Evolutionary conservation across 2,329 filamentous ascomycete genomes (phyloP).

Genomic region (Botryotinia globosa): DNA sequence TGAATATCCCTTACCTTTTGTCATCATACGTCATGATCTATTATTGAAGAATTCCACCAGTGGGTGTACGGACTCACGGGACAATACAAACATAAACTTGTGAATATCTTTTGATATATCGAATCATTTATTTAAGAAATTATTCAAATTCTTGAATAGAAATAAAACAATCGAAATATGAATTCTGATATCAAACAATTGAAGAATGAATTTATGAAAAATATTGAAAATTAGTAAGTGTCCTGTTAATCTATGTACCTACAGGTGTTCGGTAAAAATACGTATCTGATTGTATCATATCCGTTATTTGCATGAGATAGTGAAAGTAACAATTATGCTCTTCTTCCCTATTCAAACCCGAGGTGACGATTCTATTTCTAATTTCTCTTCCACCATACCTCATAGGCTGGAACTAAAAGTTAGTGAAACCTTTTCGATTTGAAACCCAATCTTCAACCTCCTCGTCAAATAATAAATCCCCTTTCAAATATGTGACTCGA

Average conservation of each 20-base stretch:
- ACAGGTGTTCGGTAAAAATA: neutral
- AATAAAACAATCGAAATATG: no score
- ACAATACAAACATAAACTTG: no score
- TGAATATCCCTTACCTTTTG: neutral
- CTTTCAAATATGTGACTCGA: neutral
- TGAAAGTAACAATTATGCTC: neutral
- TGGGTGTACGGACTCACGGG: no score
- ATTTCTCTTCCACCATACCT: no score
- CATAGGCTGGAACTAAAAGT: neutral
- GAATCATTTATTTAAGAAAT: no score
- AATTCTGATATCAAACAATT: no score
- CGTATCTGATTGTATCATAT: neutral
- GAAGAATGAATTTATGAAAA: no score
- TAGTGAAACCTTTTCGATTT: neutral
- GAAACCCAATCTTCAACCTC: neutral
- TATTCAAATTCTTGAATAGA: no score
- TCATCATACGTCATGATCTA: neutral
- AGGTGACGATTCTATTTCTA: neutral
- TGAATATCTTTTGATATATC: no score
- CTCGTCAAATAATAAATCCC: neutral
- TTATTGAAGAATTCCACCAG: neutral
- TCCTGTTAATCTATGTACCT: no score
- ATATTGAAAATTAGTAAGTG: no score
- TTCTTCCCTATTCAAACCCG: no score
- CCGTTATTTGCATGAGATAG: neutral